Base-by-base conservation (phyloP, 805 yeast species). In the Millerago galiae region DNA sequence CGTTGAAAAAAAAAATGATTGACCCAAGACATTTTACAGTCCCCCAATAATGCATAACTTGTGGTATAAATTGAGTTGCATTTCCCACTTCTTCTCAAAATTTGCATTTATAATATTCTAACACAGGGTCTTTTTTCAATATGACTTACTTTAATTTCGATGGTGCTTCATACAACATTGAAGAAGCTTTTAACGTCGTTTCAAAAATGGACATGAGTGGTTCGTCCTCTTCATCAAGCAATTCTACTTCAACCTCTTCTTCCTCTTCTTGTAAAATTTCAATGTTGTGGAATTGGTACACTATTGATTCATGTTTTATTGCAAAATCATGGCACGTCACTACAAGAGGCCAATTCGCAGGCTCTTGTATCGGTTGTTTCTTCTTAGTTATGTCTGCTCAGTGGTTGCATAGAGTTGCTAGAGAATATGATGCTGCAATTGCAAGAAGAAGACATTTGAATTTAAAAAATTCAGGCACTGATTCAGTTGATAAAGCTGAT, bases 281-380 rank as follows among this genome's bases (percentile, higher is more conserved):
- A 8, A 81, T 81, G 88, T 59, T 77, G 46, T 82, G 88, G 87
- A 82, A 81, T 57, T 81, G 88, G 87, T 66, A 77, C 50, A 79
- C 84, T 0, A 68, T 80, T 25, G 80, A 81, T 50, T 63, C 81
- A 5, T 82, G 87, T 56, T 81, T 81, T 54, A 67, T 82, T 46
- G 70, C 85, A 8, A 65, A 59, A 35, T 62, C 80, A 26, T 81
- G 89, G 89, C 84, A 77, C 45, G 75, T 77, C 35, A 67, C 60
- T 13, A 65, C 79, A 3, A 65, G 64, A 42, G 82, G 81, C 1
- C 77, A 70, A 61, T 81, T 81, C 63, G 87, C 84, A 4, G 87
- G 86, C n/a, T 70, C 84, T 1, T 82, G 88, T 61, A 66, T 82
- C 26, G 87, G 87, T n/a, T 75, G 78, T 9, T 74, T 80, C 55